Conservation (phyloP, 306 rosid species). For the Prunus armeniaca region DNA sequence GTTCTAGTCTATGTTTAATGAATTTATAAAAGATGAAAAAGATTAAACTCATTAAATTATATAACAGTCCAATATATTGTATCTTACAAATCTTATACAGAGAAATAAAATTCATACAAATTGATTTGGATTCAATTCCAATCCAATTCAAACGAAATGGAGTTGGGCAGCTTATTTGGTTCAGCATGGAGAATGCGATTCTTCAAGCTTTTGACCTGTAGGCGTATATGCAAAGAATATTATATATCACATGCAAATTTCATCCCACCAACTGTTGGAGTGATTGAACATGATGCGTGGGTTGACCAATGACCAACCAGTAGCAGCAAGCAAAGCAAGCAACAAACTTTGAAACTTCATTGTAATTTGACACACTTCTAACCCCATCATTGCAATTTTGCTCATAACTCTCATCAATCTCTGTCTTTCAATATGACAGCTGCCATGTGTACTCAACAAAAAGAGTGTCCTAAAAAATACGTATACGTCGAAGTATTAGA, state of each 20-base stretch:
- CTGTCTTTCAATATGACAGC: background rate
- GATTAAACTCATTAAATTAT: too few species aligned
- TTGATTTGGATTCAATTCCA: too few species aligned
- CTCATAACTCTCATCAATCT: background rate
- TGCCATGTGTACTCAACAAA: background rate
- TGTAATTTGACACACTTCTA: background rate
- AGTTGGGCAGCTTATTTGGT: background rate
- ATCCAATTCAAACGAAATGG: background rate
- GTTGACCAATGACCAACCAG: background rate
- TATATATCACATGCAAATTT: background rate
- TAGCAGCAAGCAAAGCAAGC: background rate
- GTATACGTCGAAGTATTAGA: background rate
- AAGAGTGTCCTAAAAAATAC: background rate
- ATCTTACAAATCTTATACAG: too few species aligned
- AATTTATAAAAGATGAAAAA: too few species aligned
- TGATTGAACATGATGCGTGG: background rate
- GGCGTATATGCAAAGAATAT: background rate
- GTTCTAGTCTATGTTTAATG: rapidly evolving
- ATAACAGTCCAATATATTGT: too few species aligned
- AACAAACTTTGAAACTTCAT: background rate
- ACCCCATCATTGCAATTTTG: background rate
- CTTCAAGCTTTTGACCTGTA: background rate
- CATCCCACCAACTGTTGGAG: background rate
- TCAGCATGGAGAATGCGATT: background rate
- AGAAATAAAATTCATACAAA: too few species aligned